Conservation (phyloP, 257 asterid species). For the Primulina huaijiensis region DNA sequence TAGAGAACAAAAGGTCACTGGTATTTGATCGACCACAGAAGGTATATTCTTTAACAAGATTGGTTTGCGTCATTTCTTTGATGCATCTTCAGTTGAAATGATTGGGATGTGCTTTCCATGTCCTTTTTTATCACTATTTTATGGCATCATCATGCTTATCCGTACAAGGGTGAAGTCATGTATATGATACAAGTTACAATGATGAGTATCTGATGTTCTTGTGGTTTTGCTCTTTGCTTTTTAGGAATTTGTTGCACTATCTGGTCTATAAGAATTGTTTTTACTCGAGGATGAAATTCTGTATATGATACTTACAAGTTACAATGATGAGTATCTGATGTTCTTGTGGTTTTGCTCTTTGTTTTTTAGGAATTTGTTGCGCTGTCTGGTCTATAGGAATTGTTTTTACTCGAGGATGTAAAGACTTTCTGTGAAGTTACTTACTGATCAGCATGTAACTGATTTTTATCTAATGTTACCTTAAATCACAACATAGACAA, state of each 20-base stretch:
- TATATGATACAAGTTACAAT: background rate
- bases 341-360: background rate
- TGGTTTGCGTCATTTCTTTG: conserved; percentile 7
- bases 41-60: conserved; percentile 33
- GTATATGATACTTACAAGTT: no score
- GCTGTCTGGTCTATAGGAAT: background rate
- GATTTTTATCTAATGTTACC: background rate
- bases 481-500: background rate
- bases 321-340: background rate
- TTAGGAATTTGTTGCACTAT: background rate
- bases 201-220: background rate
- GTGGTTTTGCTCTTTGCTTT: background rate
- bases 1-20: conserved; percentile 87
- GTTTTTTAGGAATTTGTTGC: background rate
- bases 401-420: background rate
- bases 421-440: background rate
- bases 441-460: background rate
- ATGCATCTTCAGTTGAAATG: background rate
- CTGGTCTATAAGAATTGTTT: background rate
- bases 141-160: background rate
- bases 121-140: background rate
- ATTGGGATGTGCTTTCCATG: conserved; percentile 1
- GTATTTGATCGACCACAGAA: conserved; percentile 71
- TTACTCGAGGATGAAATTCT: background rate
- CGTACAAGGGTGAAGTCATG: background rate